Evolutionary conservation across 2,329 filamentous ascomycete species (phyloP).

Genomic region (Phaeosphaeriaceae sp.): DNA sequence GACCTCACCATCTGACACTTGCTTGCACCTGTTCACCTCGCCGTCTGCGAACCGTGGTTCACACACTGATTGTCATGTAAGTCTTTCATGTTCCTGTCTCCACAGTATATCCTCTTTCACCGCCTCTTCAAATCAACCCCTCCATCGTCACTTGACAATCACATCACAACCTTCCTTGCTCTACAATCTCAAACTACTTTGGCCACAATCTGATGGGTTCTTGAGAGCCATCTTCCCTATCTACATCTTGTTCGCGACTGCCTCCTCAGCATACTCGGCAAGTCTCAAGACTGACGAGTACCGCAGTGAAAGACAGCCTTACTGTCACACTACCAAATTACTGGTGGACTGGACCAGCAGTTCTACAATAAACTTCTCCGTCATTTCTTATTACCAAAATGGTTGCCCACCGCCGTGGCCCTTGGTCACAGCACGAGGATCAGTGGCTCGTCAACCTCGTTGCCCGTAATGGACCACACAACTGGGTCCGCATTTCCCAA

Average conservation of each 20-base stretch:
- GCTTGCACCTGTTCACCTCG: slow-evolving; percentile 8
- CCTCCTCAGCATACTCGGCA: slow-evolving; percentile 7
- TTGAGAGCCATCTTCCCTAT: neutral
- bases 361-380: neutral
- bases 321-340: neutral
- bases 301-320: slow-evolving; percentile 2
- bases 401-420: slow-evolving; percentile 73
- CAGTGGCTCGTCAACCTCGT: slow-evolving; percentile 73
- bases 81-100: slow-evolving; percentile 4
- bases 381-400: slow-evolving; percentile 34
- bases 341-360: neutral
- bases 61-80: slow-evolving; percentile 9
- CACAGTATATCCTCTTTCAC: slow-evolving; percentile 2
- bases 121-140: neutral
- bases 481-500: slow-evolving; percentile 88
- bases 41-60: slow-evolving; percentile 9
- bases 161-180: neutral
- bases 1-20: slow-evolving; percentile 17
- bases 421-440: slow-evolving; percentile 84
- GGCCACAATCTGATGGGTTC: neutral
- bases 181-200: neutral
- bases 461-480: slow-evolving; percentile 73
- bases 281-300: slow-evolving; percentile 11
- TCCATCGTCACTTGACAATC: neutral
- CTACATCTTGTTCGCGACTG: neutral